Evolutionary conservation across 441 rosid species (phyloP).

Genomic region (Gossypium aridum): DNA sequence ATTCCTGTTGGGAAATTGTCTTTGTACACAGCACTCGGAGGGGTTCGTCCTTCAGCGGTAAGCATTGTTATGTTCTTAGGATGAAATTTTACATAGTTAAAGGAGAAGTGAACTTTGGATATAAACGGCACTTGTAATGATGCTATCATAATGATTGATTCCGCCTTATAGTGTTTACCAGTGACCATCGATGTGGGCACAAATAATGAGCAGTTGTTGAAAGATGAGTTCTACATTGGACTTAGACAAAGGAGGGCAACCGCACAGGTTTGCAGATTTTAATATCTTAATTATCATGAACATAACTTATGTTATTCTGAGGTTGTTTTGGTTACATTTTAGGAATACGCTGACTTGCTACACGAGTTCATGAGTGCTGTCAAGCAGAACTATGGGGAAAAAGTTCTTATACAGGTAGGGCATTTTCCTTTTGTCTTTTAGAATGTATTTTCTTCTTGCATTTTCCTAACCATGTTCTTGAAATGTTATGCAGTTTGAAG

Average conservation of each 20-base stretch:
- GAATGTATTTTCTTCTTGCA: conserved; percentile 1
- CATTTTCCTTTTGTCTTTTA: background rate
- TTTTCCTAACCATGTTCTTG: conserved; percentile 8
- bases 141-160: background rate
- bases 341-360: conserved; percentile 58
- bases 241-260: conserved; percentile 70
- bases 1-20: conserved; percentile 92
- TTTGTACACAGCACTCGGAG: conserved; percentile 87
- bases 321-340: conserved; percentile 11
- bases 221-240: conserved; percentile 85
- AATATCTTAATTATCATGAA: background rate
- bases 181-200: conserved; percentile 91
- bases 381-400: conserved; percentile 79
- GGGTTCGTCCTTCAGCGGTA: conserved; percentile 84
- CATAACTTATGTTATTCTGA: background rate
- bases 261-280: conserved; percentile 43
- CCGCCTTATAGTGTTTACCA: conserved; percentile 64
- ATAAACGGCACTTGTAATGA: background rate
- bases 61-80: conserved; percentile 12
- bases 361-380: conserved; percentile 78
- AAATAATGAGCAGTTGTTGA: conserved; percentile 69
- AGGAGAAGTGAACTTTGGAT: background rate
- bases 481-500: conserved; percentile 58
- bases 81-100: background rate
- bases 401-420: conserved; percentile 66